Evolutionary conservation across 2,329 filamentous ascomycete genomes (phyloP).

Genomic region (Botrytis galanthina): DNA sequence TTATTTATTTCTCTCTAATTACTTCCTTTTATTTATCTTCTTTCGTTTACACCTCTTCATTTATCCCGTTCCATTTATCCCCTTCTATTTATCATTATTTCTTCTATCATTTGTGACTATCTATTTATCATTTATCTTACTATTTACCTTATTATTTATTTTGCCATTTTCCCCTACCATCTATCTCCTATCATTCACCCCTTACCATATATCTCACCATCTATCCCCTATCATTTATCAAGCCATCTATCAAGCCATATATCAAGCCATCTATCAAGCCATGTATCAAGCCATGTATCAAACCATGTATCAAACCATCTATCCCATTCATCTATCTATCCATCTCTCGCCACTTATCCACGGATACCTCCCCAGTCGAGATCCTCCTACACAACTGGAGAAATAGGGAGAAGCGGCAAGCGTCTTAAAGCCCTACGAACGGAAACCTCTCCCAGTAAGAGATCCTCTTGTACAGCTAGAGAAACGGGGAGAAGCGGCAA

Average conservation of each 20-base stretch:
- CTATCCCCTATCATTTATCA: neutral
- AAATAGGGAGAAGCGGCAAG: neutral
- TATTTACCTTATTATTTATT: too few species aligned
- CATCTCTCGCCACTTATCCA: neutral
- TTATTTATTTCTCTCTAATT: too few species aligned
- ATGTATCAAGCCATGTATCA: too few species aligned
- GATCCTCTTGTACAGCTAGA: neutral
- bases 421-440: neutral
- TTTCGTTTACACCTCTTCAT: too few species aligned
- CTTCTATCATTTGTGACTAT: too few species aligned
- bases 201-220: neutral
- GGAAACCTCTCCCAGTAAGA: conserved; percentile 3
- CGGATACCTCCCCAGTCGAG: conserved; percentile 1
- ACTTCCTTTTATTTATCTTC: too few species aligned
- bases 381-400: neutral
- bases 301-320: neutral
- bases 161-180: too few species aligned
- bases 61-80: too few species aligned
- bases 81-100: too few species aligned
- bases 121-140: too few species aligned
- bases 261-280: neutral
- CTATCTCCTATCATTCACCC: too few species aligned
- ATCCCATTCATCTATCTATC: neutral
- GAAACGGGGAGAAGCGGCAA: neutral
- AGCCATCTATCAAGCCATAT: too few species aligned